Evolutionary conservation across 371 early-diverging fungal species (phyloP).

Genomic region (Mucor sp.): DNA sequence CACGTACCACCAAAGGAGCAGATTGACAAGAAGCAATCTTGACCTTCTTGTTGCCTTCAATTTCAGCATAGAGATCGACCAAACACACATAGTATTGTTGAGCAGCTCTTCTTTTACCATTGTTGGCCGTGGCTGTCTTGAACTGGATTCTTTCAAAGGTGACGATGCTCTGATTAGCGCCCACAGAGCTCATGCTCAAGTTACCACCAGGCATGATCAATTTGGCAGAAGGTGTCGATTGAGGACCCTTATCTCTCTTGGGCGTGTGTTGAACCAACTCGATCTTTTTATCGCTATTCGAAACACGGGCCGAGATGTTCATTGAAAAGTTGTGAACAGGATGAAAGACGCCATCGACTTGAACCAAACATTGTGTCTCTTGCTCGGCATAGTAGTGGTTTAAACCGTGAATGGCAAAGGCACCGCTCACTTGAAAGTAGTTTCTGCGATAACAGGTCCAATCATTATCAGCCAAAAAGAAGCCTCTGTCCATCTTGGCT

Average conservation of each 20-base stretch:
- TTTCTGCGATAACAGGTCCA: slow-evolving; percentile 97
- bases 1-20: slow-evolving; percentile 88
- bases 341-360: slow-evolving; percentile 47
- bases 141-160: slow-evolving; percentile 95
- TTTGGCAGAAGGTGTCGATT: slow-evolving; percentile 68
- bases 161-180: slow-evolving; percentile 60
- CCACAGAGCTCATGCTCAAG: slow-evolving; percentile 52
- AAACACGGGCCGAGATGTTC: slow-evolving; percentile 77
- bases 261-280: slow-evolving; percentile 92
- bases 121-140: slow-evolving; percentile 94
- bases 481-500: slow-evolving; percentile 79
- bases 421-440: slow-evolving; percentile 88
- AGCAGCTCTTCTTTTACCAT: slow-evolving; percentile 85
- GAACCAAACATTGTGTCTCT: slow-evolving; percentile 65
- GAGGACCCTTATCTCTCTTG: slow-evolving; percentile 94
- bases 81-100: slow-evolving; percentile 88
- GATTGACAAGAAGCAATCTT: slow-evolving; percentile 76
- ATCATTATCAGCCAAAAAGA: slow-evolving; percentile 76
- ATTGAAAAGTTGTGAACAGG: slow-evolving; percentile 66
- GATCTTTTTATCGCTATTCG: slow-evolving; percentile 71
- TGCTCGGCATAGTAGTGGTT: slow-evolving; percentile 46
- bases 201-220: slow-evolving; percentile 67
- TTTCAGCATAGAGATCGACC: slow-evolving; percentile 72
- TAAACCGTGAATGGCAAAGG: slow-evolving; percentile 66
- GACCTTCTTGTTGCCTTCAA: slow-evolving; percentile 49